phyloP scores from a whole-genome alignment of 1,284 basidiomycete genomes.

The Sphagnurus paluster region DNA sequence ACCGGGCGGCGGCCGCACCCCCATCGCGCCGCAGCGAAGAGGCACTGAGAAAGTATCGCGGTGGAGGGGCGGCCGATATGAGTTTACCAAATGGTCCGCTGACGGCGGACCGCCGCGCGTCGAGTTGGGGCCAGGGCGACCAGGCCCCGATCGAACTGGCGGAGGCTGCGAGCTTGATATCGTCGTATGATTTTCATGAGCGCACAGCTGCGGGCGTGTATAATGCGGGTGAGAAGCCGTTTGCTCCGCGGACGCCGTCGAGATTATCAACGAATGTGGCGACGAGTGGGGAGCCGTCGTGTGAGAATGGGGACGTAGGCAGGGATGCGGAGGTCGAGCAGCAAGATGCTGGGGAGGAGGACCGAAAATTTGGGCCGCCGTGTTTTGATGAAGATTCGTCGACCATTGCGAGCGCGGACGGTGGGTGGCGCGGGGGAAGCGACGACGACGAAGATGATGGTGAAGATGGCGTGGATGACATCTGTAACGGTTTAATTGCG shows the following conservation, averaged over 20 bases:
- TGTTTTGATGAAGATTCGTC: too few species aligned
- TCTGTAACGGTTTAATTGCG: too few species aligned
- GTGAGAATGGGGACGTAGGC: too few species aligned
- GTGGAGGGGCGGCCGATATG: conserved; percentile 20
- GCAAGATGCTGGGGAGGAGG: too few species aligned
- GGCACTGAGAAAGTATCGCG: conserved; percentile 26
- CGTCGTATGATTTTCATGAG: conserved; percentile 39
- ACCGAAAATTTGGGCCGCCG: too few species aligned
- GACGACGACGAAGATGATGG: conserved; percentile 6
- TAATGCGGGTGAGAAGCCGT: conserved; percentile 27
- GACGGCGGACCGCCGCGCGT: conserved; percentile 52
- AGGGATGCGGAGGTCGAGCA: too few species aligned
- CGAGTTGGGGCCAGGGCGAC: conserved; percentile 59
- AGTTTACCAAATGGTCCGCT: conserved; percentile 19
- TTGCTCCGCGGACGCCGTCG: conserved; percentile 20
- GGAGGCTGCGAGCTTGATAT: conserved; percentile 56
- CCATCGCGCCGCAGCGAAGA: conserved; percentile 33
- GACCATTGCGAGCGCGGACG: too few species aligned
- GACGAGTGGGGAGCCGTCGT: too few species aligned
- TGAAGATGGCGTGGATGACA: background rate
- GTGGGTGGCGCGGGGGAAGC: too few species aligned
- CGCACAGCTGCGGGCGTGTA: too few species aligned
- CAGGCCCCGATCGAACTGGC: conserved; percentile 39
- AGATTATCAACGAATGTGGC: conserved; percentile 13
- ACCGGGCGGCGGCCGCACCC: background rate